Evolutionary conservation across 129 eudicot species (phyloP), one percentile per base, ranked within the genome.

Genomic region (Lactuca saligna): DNA sequence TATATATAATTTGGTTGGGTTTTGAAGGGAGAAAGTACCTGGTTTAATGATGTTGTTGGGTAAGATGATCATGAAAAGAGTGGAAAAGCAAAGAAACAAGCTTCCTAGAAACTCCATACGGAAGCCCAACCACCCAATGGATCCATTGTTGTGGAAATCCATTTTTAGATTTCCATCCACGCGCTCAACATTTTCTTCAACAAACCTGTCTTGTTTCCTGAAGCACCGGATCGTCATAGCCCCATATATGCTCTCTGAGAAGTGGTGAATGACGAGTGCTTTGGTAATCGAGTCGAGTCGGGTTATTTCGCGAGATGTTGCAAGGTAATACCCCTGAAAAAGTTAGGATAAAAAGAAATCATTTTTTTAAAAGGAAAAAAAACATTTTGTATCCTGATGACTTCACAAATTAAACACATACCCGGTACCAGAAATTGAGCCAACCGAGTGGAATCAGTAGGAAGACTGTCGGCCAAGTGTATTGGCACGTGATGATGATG

Each of bases 341-440:
- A 7, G 14, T 68, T 11, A 42, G 5, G 42, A 25, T 25, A 25
- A 8, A 54, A 65, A 31, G 41, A 6, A 1, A 54, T 63, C 35
- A 73, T 3, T 54, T 41, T 3, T 58, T 10, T 0, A 1, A 20
- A 20, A 20, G 1, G 1, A 20, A 1, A 20, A 20, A 20, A 25
- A 25, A 33, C 17, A 2, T 37, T 10, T 56, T 17, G 8, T 3
- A 32, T n/a, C 5, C 12, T 35, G 37, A 61, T 8, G 61, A 69
- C 20, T 29, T 69, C 34, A 9, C 5, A 46, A n/a, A n/a, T n/a
- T n/a, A n/a, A 3, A 46, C 2, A 16, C 87, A 51, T 82, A 88
- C 91, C 92, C 85, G 87, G 58, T 83, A 89, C 96, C 96, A 89
- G 61, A 86, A 51, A 59, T 89, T 89, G 55, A 83, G 81, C 92